Base-by-base conservation (phyloP, 2,329 filamentous ascomycete genomes). In the Davidsoniella virescens region DNA sequence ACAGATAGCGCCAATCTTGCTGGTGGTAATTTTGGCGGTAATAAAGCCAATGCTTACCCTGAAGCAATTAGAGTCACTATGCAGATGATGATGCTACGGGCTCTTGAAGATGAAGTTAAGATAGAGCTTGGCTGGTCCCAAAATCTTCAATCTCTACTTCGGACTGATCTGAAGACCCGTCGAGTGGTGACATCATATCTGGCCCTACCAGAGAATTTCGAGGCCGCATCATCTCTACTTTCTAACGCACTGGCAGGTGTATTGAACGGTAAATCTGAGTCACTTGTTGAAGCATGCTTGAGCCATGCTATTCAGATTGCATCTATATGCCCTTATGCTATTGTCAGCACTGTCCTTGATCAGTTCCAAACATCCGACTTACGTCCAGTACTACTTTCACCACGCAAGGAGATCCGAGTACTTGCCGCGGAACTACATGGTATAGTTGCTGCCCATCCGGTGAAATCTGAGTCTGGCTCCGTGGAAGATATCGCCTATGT, bases 51-150 rank as follows among this genome's bases (percentile, higher is more conserved):
- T 36, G 77, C 83, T 0, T 81, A 87, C 53, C 71, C 80, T 0
- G 67, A 80, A n/a, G 78, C 84, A 1, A 69, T 92, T 23, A 71
- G 71, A 4, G 93, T 87, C 57, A 78, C 78, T 58, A 71, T 68
- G 54, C 65, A 70, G 18, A 70, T 76, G 2, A 59, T 78, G 50
- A 66, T 76, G 41, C 63, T 78, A 2, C 59, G 67, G 1, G 72
- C 71, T 0, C 61, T 76, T 2, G 60, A 64, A 38, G 60, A 64
- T 38, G 64, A 72, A 45, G 68, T 72, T 51, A 71, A 74, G 8
- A 62, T 87, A 20, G 82, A 90, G 56, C 78, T 82, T 43, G 84
- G 90, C 55, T 96, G 92, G 92, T 83, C 87, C 60, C 72, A 80
- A 43, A 82, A 83, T 56, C 69, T 96, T 2, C 83, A 88, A 56